Evolutionary conservation across 2,329 filamentous ascomycete genomes (phyloP).

Genomic region (Epichloe baconii): DNA sequence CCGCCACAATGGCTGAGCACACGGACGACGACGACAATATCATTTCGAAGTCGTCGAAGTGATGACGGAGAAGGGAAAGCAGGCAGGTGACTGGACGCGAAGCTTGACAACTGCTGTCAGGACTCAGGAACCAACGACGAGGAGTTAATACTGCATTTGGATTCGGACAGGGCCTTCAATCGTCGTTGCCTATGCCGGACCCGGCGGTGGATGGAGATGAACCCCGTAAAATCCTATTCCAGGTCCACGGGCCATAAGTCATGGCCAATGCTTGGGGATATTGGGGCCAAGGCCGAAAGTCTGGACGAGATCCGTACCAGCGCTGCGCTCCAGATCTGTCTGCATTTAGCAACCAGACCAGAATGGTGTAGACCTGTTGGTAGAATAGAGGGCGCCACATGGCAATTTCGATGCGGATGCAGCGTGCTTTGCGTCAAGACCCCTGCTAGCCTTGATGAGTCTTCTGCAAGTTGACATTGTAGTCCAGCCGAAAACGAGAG

Average conservation of each 20-base stretch:
- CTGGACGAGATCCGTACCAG: not conserved
- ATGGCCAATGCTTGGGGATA: not conserved
- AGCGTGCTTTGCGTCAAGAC: not conserved
- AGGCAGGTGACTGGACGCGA: not conserved
- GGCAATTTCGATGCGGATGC: not conserved
- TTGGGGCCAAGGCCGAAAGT: not conserved
- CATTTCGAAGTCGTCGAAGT: not conserved
- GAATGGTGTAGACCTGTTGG: not conserved
- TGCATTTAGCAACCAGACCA: no score
- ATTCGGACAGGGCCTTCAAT: no score
- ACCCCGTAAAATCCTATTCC: not conserved
- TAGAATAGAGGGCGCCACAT: not conserved
- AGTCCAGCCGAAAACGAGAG: not conserved
- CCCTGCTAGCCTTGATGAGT: no score
- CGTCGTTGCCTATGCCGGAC: not conserved
- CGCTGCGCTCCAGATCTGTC: no score
- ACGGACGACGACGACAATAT: not conserved
- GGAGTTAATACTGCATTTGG: not conserved
- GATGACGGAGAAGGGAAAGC: not conserved
- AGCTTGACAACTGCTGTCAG: not conserved
- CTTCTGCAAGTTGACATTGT: no score
- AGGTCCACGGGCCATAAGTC: not conserved
- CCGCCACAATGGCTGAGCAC: conserved; percentile 1
- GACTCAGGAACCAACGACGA: not conserved
- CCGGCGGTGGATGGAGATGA: not conserved